Base-by-base conservation (phyloP, 2,329 filamentous ascomycete species). In the Cytospora mali region DNA sequence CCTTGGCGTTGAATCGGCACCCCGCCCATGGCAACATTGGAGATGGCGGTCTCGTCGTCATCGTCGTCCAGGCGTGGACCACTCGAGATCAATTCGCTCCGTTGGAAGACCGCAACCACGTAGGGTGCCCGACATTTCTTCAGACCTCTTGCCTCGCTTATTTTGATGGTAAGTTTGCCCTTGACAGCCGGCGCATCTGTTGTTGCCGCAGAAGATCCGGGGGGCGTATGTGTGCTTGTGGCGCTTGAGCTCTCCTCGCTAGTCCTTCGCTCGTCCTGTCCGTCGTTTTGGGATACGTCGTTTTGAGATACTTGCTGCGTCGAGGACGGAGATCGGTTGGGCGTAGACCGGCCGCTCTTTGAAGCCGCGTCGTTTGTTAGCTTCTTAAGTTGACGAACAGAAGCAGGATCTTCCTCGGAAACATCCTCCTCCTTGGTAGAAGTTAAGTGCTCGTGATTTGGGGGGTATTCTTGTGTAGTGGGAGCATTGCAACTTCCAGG, bases 81-180 rank as follows among this genome's bases (percentile, higher is more conserved):
- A 61, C 91, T 89, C 1, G 95, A 98, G 61, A 99, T 97, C 70
- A 96, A 89, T 75, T 99, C 95, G 72, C 94, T 97, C 74, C 92
- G 91, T 75, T 99, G 95, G 72, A 98, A 99, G 28, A 97, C 93
- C 64, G 91, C 96, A 13, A 99, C 93, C 58, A 97, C 92, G 71
- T 99, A 99, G 1, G 95, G 95, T 71, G 97, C 92, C 64, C 88
- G 87, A 72, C 92, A 92, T 62, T 88, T 91, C 65, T 90, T 85
- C 58, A 99, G 78, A 11, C 91, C 92, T 70, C 92, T 85, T 54
- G 90, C 95, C 75, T 97, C 92, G 56, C 88, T 83, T 60, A 99
- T 95, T 73, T 91, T 93, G 70, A 99, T 91, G 35, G 89, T 91
- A 62, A 99, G 81, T 75, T 95, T 97, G 63, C 95, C 95, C 75